Evolutionary conservation across 768 basidiomycete species (phyloP).

Genomic region (Xanthoconium purpureum): DNA sequence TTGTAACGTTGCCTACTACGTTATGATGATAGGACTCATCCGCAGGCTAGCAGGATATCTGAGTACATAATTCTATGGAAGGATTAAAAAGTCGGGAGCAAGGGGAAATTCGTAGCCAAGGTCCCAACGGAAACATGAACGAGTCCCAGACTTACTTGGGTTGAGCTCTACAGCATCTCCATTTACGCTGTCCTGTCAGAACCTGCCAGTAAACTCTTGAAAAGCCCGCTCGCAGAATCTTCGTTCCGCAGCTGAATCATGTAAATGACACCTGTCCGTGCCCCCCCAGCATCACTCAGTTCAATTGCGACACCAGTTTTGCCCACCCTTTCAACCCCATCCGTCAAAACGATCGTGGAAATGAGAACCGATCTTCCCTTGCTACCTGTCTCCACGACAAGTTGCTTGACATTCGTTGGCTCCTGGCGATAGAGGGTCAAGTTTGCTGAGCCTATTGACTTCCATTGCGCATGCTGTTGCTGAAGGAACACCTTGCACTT

Average conservation of each 20-base stretch:
- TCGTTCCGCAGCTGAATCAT: constrained; percentile 97
- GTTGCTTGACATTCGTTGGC: constrained; percentile 90
- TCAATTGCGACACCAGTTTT: constrained; percentile 98
- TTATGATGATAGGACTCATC: constrained; percentile 3
- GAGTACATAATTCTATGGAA: background rate
- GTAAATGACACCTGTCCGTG: constrained; percentile 89
- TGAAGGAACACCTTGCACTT: constrained; percentile 98
- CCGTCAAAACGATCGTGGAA: constrained; percentile 92
- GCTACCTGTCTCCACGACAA: constrained; percentile 87
- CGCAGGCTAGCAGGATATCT: constrained; percentile 13
- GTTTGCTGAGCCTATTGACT: constrained; percentile 83
- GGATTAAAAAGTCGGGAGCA: background rate
- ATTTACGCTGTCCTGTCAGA: constrained; percentile 61
- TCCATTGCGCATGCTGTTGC: constrained; percentile 97
- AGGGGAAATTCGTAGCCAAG: background rate
- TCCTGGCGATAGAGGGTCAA: constrained; percentile 83
- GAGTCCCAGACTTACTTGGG: background rate
- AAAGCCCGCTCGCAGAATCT: constrained; percentile 77
- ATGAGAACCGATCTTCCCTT: constrained; percentile 77
- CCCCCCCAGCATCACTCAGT: constrained; percentile 79
- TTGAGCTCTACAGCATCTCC: background rate
- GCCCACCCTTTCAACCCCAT: constrained; percentile 97
- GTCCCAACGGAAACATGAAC: background rate
- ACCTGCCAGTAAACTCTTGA: constrained; percentile 81
- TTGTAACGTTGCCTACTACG: constrained; percentile 31